These are phyloP conservation scores for Eudorina sp. DNA, from an alignment of 139 green algal species.

Conservation along the genomic window DNA sequence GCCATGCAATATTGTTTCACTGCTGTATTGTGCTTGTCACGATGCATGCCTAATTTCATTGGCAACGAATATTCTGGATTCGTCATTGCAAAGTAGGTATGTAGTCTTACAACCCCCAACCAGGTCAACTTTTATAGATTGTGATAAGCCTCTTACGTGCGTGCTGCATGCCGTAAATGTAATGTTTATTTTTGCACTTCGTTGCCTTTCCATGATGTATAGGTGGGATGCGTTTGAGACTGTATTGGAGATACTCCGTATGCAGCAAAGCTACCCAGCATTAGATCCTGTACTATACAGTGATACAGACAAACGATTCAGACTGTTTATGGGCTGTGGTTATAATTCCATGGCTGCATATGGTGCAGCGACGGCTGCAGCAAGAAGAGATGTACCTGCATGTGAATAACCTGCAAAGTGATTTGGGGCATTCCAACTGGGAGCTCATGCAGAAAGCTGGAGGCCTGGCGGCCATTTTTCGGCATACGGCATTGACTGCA, in stretches of 20 bases:
- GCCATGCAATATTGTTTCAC: no score
- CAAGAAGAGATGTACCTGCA: background rate
- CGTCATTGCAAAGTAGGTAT: no score
- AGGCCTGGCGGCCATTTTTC: background rate
- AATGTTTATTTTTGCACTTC: no score
- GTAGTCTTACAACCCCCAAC: no score
- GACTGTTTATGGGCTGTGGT: slow-evolving; percentile 23
- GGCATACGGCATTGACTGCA: no score
- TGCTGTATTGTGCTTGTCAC: no score
- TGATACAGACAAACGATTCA: slow-evolving; percentile 2
- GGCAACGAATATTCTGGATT: no score
- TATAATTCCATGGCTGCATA: slow-evolving; percentile 5
- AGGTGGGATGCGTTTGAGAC: slow-evolving; percentile 24
- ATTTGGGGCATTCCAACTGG: slow-evolving; percentile 4
- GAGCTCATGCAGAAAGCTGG: background rate
- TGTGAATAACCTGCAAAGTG: background rate
- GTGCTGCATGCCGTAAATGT: no score
- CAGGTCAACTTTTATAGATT: no score
- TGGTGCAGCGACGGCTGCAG: background rate
- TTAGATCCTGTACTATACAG: slow-evolving; percentile 21
- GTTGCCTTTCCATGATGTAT: no score
- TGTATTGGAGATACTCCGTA: slow-evolving; percentile 48
- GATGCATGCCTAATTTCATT: no score
- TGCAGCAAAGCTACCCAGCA: slow-evolving; percentile 40
- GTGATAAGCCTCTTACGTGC: no score